Evolutionary conservation across 306 rosid species (phyloP), one percentile per base, ranked within the genome.

Genomic region (Crotalaria pallida): DNA sequence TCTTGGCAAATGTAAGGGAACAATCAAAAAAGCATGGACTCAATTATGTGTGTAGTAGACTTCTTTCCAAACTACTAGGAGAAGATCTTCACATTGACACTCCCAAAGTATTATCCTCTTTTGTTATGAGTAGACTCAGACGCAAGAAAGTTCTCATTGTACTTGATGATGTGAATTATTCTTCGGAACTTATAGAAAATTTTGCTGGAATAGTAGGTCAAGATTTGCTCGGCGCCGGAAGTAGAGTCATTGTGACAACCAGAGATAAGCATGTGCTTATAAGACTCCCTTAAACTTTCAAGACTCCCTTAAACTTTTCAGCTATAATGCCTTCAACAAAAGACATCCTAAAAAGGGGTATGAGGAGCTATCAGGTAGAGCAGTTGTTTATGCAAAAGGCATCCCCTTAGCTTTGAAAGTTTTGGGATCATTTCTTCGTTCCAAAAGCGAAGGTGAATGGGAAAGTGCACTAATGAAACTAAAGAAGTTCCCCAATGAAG

Each of bases 321-420:
- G 74, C 56, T 61, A 23, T 16, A 44, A 77, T 34, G 82, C 82
- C 27, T 83, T 83, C 24, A 17, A 43, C 4, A 40, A 40, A 2
- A 3, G 0, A 4, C 1, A 7, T 18, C 75, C 75, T 0, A 1
- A 1, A n/a, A 0, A 16, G 4, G 58, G 16, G 26, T 58, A 13
- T 58, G 64, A 29, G 34, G 0, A 77, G 5, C 13, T 68, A 7
- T 40, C 51, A 2, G 6, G 43, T 3, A 9, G 10, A 12, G 64
- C 12, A 1, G 22, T 77, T 3, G 0, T 1, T 11, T 69, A 69
- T 69, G 41, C 66, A 6, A 31, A 38, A 0, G 71, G 80, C 8
- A 34, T 49, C 27, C 80, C 80, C 4, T 50, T 69, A 10, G 76
- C 65, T 40, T 29, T 77, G 17, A n/a, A 31, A 3, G 51, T 69